These are phyloP conservation scores for Coemansia sp. DNA, from an alignment of 192 early-diverging fungal genomes.

Conservation along the genomic window DNA sequence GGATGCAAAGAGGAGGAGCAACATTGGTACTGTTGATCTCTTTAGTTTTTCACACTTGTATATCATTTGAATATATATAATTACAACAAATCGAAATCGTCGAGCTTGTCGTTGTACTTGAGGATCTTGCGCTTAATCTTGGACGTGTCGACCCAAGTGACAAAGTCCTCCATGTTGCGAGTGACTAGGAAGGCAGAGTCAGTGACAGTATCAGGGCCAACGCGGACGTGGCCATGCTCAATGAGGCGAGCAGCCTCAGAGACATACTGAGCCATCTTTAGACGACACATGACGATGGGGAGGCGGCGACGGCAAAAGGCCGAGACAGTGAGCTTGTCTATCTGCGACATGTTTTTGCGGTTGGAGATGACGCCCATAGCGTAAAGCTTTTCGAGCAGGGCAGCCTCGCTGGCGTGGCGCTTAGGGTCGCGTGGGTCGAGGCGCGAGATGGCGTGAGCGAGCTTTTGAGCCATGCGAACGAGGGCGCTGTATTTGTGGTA, in stretches of 20 bases:
- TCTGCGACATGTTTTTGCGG: conserved; percentile 74
- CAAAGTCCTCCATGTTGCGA: conserved; percentile 93
- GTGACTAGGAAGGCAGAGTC: conserved; percentile 90
- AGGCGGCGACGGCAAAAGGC: conserved; percentile 86
- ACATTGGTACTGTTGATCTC: too few species aligned
- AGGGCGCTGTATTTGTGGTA: conserved; percentile 78
- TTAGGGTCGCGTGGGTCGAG: conserved; percentile 87
- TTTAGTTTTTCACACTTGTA: too few species aligned
- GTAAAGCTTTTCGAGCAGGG: conserved; percentile 86
- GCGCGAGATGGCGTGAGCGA: conserved; percentile 82
- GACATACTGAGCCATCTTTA: conserved; percentile 95
- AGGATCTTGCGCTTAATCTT: conserved; percentile 97
- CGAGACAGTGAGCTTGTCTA: conserved; percentile 83
- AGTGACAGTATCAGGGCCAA: conserved; percentile 88
- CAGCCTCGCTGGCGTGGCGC: conserved; percentile 71
- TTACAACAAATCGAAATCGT: conserved; percentile 89
- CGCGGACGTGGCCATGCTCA: conserved; percentile 94
- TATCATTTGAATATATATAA: background rate
- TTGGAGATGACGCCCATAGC: conserved; percentile 81
- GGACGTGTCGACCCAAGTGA: conserved; percentile 97
- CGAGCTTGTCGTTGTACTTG: conserved; percentile 92
- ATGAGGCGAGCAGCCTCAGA: conserved; percentile 88
- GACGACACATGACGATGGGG: conserved; percentile 91
- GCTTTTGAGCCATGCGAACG: conserved; percentile 76
- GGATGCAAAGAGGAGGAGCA: too few species aligned